phyloP scores from a whole-genome alignment of 2,329 filamentous ascomycete species.

The Graphilbum fragrans region DNA sequence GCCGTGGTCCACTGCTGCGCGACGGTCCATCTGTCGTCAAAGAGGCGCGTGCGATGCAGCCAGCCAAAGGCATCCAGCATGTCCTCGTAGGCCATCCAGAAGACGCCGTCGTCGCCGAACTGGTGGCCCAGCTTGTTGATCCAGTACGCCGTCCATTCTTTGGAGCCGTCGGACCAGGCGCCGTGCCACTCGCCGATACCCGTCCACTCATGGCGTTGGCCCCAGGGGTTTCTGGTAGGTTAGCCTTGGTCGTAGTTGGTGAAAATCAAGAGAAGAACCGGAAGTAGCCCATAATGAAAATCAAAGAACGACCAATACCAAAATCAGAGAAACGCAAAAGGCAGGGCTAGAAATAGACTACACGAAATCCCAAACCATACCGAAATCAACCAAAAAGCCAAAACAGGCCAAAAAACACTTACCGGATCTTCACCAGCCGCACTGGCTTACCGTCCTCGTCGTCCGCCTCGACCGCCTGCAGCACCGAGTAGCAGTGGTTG shows the following conservation, averaged over 20 bases:
- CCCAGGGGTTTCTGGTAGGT: constrained; percentile 67
- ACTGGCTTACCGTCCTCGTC: too few species aligned
- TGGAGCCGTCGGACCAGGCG: constrained; percentile 60
- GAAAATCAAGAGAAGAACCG: not conserved
- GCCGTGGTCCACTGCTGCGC: constrained; percentile 31
- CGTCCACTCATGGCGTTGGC: constrained; percentile 29
- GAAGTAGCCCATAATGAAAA: too few species aligned
- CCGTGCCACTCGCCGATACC: constrained; percentile 53
- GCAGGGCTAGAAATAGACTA: too few species aligned
- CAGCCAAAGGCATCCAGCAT: constrained; percentile 30
- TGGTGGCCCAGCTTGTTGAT: constrained; percentile 52
- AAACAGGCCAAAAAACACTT: too few species aligned
- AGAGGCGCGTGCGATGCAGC: constrained; percentile 32
- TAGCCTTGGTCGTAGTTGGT: too few species aligned
- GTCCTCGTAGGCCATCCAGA: constrained; percentile 33
- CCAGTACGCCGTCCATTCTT: constrained; percentile 65
- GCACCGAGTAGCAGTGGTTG: too few species aligned
- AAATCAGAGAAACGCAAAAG: too few species aligned
- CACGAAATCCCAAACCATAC: too few species aligned
- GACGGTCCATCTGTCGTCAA: constrained; percentile 32
- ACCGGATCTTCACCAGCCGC: too few species aligned
- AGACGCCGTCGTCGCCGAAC: constrained; percentile 54
- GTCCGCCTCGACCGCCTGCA: too few species aligned
- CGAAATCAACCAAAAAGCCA: too few species aligned
- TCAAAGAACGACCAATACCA: not conserved